Evolutionary conservation across 2,329 filamentous ascomycete species (phyloP), one percentile per base, ranked within the genome.

Genomic region (Tolypocladium tropicale): DNA sequence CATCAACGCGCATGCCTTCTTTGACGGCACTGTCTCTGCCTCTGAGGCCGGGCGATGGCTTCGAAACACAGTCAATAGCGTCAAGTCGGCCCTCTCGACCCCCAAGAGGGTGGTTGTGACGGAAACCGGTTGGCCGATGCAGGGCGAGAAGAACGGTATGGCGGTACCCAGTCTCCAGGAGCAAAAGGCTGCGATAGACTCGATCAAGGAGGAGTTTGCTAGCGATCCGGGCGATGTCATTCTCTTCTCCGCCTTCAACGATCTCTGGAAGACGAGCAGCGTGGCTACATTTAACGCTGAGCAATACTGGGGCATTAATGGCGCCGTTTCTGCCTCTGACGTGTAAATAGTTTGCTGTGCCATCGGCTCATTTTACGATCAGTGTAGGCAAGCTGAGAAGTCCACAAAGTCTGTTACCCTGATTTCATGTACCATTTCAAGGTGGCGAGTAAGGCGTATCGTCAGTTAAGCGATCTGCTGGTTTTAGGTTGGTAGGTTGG

Each of bases 1-100:
- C 18, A 81, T 87, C 67, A 95, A 96, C 72, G 82, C 84, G 61
- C 90, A 95, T 70, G 82, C 90, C 14, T 95, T 91, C 79, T 95
- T 94, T 70, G 88, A 95, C 63, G 71, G 76, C 4, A 81, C 80
- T 51, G 80, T 81, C 30, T 68, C 70, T 2, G 80, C 89, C 1
- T 70, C 74, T 1, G 70, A 81, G 34, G 84, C 90, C 2, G 90
- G 90, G 4, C 62, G 68, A 0, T 95, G 90, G 70, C 80, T 91
- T 41, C 69, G 76, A 41, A 74, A 76, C 30, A 83, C 85, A 60
- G 78, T 82, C 32, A 59, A 65, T 12, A 68, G 67, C 30, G 70
- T 83, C 41, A 69, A 70, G 58, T 67, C 68, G 49, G 72, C 71
- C 59, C 65, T 81, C 14, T 64, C 72, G 4, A 64, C 74, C 57